Conservation (phyloP, 2,329 filamentous ascomycete species). For the Fusarium sp. region DNA sequence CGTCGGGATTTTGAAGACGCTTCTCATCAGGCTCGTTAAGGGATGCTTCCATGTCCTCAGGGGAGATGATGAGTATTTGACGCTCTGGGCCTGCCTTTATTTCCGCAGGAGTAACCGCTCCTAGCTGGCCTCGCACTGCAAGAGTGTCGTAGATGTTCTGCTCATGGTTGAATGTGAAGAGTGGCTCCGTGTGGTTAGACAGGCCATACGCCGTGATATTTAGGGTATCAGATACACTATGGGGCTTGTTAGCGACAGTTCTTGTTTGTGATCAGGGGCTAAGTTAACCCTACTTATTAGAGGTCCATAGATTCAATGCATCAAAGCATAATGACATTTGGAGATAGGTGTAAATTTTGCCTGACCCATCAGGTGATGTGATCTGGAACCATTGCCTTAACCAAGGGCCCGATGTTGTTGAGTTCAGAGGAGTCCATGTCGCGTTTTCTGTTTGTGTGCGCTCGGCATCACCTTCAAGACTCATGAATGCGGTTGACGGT, state of each 20-base stretch:
- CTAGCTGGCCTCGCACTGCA: neutral
- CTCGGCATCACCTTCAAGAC: neutral
- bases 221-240: neutral
- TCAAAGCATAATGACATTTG: neutral
- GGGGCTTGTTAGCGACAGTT: neutral
- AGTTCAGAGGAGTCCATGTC: neutral
- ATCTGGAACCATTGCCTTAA: neutral
- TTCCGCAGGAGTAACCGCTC: neutral
- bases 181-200: neutral
- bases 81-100: neutral
- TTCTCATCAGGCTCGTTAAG: neutral
- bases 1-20: neutral
- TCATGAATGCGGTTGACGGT: neutral
- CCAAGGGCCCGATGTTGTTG: neutral
- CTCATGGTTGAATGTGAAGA: neutral
- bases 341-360: neutral
- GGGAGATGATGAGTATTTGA: neutral
- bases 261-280: neutral
- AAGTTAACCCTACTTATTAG: neutral
- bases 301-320: neutral
- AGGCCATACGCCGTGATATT: neutral
- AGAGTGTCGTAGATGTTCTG: neutral
- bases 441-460: neutral
- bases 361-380: neutral
- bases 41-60: neutral